phyloP scores from a whole-genome alignment of 768 basidiomycete genomes.

The Clathrus columnatus region DNA sequence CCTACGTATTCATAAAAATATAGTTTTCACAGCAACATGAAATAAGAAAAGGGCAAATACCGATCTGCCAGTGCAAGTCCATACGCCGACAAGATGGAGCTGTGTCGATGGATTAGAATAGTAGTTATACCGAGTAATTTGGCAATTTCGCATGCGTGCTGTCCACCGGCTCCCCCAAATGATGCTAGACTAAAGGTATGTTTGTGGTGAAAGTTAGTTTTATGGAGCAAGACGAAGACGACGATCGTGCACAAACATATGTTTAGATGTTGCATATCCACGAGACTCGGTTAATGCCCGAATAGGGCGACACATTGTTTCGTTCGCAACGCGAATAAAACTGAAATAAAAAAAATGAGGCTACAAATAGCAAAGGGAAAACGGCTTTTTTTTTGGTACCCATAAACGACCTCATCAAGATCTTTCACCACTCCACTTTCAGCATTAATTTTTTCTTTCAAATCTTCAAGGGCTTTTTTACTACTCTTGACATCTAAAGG shows the following conservation, averaged over 20 bases:
- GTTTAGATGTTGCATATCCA: constrained; percentile 74
- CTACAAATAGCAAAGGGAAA: background rate
- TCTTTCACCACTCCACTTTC: constrained; percentile 34
- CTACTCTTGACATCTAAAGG: constrained; percentile 73
- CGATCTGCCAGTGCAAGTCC: constrained; percentile 86
- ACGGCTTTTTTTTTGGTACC: constrained; percentile 32
- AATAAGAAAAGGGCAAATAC: constrained; percentile 22
- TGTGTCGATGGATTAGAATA: constrained; percentile 83
- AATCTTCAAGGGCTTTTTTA: constrained; percentile 50
- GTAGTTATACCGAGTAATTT: constrained; percentile 77
- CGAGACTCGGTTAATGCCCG: constrained; percentile 84
- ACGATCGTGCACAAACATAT: constrained; percentile 35
- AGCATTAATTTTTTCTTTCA: constrained; percentile 65
- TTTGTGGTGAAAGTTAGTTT: background rate
- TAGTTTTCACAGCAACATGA: background rate
- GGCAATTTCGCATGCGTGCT: constrained; percentile 91
- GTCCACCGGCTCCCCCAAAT: constrained; percentile 87
- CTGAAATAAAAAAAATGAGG: constrained; percentile 28
- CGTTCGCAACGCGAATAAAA: constrained; percentile 93
- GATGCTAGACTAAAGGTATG: constrained; percentile 71
- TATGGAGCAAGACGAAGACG: background rate
- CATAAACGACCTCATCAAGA: constrained; percentile 84
- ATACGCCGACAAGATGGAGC: constrained; percentile 88
- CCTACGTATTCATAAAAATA: constrained; percentile 27
- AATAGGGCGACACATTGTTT: constrained; percentile 93